A percentile compares a stretch with the other conserved stretches of the same genome.
These are phyloP conservation scores for Citrus australasica DNA, from an alignment of 345 rosid species.

Conservation along the genomic window DNA sequence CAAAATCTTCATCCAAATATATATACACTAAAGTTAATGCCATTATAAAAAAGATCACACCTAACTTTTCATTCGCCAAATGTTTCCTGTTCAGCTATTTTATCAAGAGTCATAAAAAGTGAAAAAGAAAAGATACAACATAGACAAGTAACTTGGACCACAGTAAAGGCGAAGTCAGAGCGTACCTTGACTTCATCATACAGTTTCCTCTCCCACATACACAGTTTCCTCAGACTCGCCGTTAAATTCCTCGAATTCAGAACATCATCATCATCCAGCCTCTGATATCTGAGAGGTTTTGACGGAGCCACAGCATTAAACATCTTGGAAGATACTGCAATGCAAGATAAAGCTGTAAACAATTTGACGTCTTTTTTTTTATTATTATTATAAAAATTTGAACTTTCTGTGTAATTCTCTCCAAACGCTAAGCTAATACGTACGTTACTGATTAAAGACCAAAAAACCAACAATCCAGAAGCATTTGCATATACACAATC, in stretches of 20 bases:
- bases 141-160: slow-evolving; percentile 8
- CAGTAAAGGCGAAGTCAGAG: neutral
- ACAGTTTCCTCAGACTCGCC: slow-evolving; percentile 48
- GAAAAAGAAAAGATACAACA: neutral
- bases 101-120: neutral
- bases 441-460: neutral
- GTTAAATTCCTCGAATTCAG: slow-evolving; percentile 42
- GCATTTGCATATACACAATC: neutral
- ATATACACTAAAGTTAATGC: neutral
- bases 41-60: neutral
- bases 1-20: neutral
- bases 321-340: slow-evolving; percentile 36
- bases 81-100: neutral
- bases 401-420: neutral
- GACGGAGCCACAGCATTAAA: slow-evolving; percentile 22
- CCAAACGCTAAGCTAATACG: neutral
- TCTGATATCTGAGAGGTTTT: slow-evolving; percentile 18
- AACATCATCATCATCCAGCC: slow-evolving; percentile 28
- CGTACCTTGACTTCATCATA: slow-evolving; percentile 69
- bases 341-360: neutral
- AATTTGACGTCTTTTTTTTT: neutral
- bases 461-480: neutral
- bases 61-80: neutral
- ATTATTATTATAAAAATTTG: neutral
- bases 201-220: slow-evolving; percentile 74